Percentiles rank a stretch among this genome's conserved stretches.
Conservation (phyloP, 2,329 filamentous ascomycete species). For the Fusarium annulatum region DNA sequence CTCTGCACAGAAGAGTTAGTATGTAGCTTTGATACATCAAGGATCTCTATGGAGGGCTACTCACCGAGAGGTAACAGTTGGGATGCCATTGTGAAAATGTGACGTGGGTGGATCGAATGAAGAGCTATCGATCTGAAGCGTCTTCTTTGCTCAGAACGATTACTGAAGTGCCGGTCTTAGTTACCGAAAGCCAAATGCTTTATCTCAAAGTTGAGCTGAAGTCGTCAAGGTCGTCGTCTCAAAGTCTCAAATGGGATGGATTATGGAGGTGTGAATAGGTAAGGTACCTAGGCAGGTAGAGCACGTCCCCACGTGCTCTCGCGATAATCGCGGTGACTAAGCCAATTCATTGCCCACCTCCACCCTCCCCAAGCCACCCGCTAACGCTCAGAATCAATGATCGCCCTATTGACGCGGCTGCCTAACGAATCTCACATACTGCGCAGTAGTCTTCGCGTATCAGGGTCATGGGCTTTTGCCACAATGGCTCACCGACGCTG, state of each 20-base stretch:
- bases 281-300: constrained; percentile 3
- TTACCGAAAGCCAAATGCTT: background rate
- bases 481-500: constrained; percentile 39
- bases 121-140: background rate
- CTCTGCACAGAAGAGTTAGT: constrained; percentile 65
- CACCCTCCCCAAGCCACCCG: constrained; percentile 14
- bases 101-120: background rate
- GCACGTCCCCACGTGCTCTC: constrained; percentile 50
- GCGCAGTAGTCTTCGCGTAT: constrained; percentile 16
- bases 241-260: constrained; percentile 44
- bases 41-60: constrained; percentile 23
- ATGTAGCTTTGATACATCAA: background rate
- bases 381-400: constrained; percentile 27
- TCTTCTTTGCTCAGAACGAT: background rate
- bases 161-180: background rate
- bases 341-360: constrained; percentile 18
- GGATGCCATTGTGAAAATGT: constrained; percentile 68
- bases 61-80: constrained; percentile 78
- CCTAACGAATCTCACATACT: constrained; percentile 40
- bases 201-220: constrained; percentile 17
- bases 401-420: constrained; percentile 46
- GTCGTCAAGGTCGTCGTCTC: constrained; percentile 31
- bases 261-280: constrained; percentile 31
- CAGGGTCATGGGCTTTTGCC: constrained; percentile 40
- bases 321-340: constrained; percentile 51